Evolutionary conservation across 1,284 basidiomycete species (phyloP), one percentile per base, ranked within the genome.

Genomic region (Cryptococcus sp.): DNA sequence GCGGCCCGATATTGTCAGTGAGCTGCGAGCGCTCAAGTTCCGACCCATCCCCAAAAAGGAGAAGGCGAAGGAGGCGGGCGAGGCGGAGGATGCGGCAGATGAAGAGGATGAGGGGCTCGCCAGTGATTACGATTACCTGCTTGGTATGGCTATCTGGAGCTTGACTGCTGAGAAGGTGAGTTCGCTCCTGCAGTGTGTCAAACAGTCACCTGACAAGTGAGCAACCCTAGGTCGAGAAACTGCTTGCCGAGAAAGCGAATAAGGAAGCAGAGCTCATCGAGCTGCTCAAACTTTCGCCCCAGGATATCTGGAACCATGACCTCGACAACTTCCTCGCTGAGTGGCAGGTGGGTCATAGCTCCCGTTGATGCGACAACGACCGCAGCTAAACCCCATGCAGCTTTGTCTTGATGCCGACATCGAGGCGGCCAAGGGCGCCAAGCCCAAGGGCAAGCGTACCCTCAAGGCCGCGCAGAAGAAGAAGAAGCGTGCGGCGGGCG

Each of bases 81-180:
- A 93, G 68, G 81, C 77, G 0, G 87, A 87, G 61, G 83, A 85
- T 1, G 82, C 82, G 1, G 79, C 83, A 4, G 84, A 88, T 36
- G 85, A 84, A 7, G 80, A 76, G 2, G 76, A 79, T n/a, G 76
- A 75, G 20, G 81, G 80, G 18, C 72, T 77, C 5, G 75, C 81
- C 18, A 83, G 83, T 42, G 96, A 98, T 77, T 99, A 82, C 71
- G 95, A 99, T 75, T 98, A 99, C 78, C 78, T 98, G 59, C 80
- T 99, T 58, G 86, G 89, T 28, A 98, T 99, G 95, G 80, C 90
- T 5, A 94, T 98, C 73, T 94, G 86, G 81, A 97, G 87, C 78
- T 80, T 98, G 79, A 98, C 96, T 1, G 86, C 84, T 65, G 95
- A 98, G 79, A 95, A 89, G 85, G 92, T 46, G 16, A 20, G 45